These are phyloP conservation scores for Pogostemon cablin DNA, from an alignment of 257 asterid species.

Conservation along the genomic window DNA sequence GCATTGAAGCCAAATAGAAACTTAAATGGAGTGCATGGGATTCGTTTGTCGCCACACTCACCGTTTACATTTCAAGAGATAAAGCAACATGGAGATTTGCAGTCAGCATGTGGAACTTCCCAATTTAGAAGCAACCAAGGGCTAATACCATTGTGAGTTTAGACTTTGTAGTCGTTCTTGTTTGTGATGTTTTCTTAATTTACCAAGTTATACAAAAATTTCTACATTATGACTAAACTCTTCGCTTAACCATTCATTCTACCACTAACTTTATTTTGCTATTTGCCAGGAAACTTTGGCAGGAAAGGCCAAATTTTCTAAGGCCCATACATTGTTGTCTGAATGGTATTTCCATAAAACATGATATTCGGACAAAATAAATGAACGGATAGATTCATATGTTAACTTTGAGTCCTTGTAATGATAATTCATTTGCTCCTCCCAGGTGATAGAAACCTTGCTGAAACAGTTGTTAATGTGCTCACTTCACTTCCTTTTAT, in stretches of 20 bases:
- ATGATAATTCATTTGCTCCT: conserved; percentile 25
- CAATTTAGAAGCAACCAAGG: conserved; percentile 44
- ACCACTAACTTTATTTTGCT: conserved; percentile 19
- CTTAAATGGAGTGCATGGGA: conserved; percentile 77
- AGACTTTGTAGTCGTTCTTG: conserved; percentile 36
- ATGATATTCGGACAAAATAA: not conserved
- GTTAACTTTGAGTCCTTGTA: not conserved
- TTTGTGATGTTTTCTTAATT: not conserved
- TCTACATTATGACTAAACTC: not conserved
- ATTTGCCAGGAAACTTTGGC: conserved; percentile 78
- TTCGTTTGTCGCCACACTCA: conserved; percentile 70
- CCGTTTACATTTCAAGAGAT: conserved; percentile 70
- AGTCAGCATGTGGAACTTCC: conserved; percentile 40
- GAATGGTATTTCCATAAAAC: conserved; percentile 49
- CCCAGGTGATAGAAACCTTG: conserved; percentile 66
- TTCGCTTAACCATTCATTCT: not conserved
- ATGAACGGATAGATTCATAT: not conserved
- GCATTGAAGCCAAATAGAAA: conserved; percentile 48
- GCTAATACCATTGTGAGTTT: conserved; percentile 60
- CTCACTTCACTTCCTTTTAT: conserved; percentile 93
- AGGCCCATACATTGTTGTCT: conserved; percentile 76
- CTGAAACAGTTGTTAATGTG: conserved; percentile 75
- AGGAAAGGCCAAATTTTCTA: conserved; percentile 77
- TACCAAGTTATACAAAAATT: conserved; percentile 13
- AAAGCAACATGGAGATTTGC: conserved; percentile 57